Conservation (phyloP, 441 rosid genomes). For the Erysimum cheiri region DNA sequence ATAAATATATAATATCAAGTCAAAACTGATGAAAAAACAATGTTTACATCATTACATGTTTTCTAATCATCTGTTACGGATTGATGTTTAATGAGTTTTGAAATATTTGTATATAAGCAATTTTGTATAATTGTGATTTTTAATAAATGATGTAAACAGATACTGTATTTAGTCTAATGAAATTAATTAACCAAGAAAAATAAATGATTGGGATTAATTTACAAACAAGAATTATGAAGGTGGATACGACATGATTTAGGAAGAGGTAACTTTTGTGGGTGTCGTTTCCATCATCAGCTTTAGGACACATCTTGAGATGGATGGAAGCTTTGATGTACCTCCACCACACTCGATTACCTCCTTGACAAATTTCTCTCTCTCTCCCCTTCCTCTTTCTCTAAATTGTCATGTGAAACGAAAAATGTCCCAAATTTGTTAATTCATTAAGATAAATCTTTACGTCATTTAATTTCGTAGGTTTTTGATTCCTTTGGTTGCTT, state of each 20-base stretch:
- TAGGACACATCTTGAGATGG: slow-evolving; percentile 51
- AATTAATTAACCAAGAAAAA: background rate
- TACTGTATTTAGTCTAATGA: background rate
- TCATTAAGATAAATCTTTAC: slow-evolving; percentile 5
- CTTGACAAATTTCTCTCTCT: slow-evolving; percentile 39
- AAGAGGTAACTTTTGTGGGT: slow-evolving; percentile 48
- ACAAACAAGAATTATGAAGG: slow-evolving; percentile 40
- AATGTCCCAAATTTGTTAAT: slow-evolving; percentile 13
- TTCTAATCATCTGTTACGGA: background rate
- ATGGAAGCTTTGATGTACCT: slow-evolving; percentile 62
- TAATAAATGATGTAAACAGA: background rate
- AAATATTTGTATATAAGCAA: background rate
- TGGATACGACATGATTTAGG: slow-evolving; percentile 56
- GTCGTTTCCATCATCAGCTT: slow-evolving; percentile 52
- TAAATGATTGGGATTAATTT: background rate
- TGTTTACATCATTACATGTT: background rate
- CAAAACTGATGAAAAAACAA: background rate
- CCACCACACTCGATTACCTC: slow-evolving; percentile 62
- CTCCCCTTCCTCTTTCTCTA: slow-evolving; percentile 14
- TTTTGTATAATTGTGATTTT: background rate
- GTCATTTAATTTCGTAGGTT: slow-evolving; percentile 18
- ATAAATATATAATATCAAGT: background rate
- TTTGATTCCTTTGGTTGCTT: slow-evolving; percentile 33
- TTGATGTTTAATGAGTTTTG: background rate
- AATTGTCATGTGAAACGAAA: slow-evolving; percentile 26